phyloP scores from a whole-genome alignment of 1,284 basidiomycete species.

The Heterobasidion annosum region DNA sequence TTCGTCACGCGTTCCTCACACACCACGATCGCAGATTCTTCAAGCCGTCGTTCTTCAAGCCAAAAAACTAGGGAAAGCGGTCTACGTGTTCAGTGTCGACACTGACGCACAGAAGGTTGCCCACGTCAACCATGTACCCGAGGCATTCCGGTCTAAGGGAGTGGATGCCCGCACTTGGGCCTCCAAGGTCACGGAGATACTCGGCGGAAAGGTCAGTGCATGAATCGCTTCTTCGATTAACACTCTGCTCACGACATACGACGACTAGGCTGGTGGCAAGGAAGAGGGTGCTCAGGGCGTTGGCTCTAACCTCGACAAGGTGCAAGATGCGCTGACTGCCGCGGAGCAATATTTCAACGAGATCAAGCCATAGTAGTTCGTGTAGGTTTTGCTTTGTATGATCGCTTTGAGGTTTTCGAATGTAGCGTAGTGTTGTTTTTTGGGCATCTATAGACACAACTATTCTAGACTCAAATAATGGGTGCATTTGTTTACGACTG shows the following conservation, averaged over 20 bases:
- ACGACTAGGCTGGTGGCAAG: conserved; percentile 77
- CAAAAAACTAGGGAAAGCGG: conserved; percentile 74
- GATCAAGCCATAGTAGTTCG: not conserved
- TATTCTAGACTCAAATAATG: too few relatives aligned
- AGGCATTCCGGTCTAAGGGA: conserved; percentile 48
- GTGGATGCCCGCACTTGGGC: conserved; percentile 84
- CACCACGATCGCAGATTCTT: conserved; percentile 40
- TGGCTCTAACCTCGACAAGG: conserved; percentile 56
- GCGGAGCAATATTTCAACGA: conserved; percentile 38
- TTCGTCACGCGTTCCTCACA: too few relatives aligned
- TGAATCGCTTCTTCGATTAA: conserved; percentile 5
- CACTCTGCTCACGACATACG: conserved; percentile 16
- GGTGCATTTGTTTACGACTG: too few relatives aligned
- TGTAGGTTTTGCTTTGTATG: not conserved
- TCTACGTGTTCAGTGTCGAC: conserved; percentile 86
- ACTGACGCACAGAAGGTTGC: conserved; percentile 66
- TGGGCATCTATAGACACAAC: not conserved
- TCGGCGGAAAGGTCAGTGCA: conserved; percentile 77
- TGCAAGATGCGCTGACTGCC: conserved; percentile 61
- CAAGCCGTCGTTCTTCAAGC: conserved; percentile 70
- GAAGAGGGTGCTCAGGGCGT: conserved; percentile 86
- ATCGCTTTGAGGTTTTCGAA: not conserved
- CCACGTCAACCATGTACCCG: conserved; percentile 83
- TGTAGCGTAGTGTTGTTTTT: not conserved
- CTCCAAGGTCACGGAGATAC: conserved; percentile 59